Conservation (phyloP, 164 flowering plant genomes). For the Tetracentron sinense region DNA sequence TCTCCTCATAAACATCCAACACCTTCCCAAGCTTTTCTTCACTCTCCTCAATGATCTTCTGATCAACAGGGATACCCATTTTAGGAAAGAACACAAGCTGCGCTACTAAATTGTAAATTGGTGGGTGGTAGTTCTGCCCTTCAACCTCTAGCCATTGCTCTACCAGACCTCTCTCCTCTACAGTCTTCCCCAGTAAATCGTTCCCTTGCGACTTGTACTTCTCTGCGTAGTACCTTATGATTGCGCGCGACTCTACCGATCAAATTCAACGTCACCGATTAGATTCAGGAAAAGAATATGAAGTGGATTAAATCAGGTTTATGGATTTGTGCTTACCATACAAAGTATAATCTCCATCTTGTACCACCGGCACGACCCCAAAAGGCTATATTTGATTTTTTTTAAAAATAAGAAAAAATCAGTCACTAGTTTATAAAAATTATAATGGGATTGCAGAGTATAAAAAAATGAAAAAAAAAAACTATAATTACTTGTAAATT, state of each 20-base stretch:
- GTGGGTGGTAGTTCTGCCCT: constrained; percentile 30
- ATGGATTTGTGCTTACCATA: constrained; percentile 23
- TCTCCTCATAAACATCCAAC: too few species aligned
- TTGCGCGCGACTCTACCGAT: too few species aligned
- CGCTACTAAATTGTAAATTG: constrained; percentile 17
- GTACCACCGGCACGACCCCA: constrained; percentile 33
- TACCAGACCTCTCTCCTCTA: too few species aligned
- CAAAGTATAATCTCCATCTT: constrained; percentile 21
- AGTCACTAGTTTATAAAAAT: neutral
- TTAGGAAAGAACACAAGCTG: constrained; percentile 21
- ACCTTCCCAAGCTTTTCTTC: too few species aligned
- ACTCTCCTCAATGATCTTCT: too few species aligned
- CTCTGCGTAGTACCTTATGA: too few species aligned
- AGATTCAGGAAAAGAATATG: too few species aligned
- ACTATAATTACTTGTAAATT: constrained; percentile 38
- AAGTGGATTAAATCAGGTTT: constrained; percentile 15
- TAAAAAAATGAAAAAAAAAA: too few species aligned
- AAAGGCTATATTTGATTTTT: constrained; percentile 28
- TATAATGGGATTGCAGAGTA: too few species aligned
- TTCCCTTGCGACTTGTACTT: constrained; percentile 36
- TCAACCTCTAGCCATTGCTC: too few species aligned
- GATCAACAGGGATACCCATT: constrained; percentile 18
- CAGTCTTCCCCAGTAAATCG: constrained; percentile 27
- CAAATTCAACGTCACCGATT: too few species aligned
- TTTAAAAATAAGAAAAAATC: neutral